phyloP scores from a whole-genome alignment of 2,329 filamentous ascomycete genomes.

The Pestalotiopsis sp. region DNA sequence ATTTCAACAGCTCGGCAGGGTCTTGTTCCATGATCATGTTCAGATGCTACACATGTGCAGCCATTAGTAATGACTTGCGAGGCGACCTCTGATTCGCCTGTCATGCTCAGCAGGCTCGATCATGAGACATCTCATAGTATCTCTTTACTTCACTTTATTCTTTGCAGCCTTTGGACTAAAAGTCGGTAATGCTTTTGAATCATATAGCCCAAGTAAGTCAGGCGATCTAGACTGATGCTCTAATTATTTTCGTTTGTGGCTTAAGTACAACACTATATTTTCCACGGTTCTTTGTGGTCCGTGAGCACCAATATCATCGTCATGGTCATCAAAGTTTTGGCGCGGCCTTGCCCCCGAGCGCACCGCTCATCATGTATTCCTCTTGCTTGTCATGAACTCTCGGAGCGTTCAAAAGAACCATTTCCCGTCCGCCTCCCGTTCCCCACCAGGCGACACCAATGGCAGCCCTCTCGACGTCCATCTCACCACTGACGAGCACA shows the following conservation, averaged over 20 bases:
- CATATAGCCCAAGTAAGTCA: too few species aligned
- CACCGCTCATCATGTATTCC: slow-evolving; percentile 58
- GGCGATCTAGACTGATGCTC: too few species aligned
- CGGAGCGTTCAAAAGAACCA: slow-evolving; percentile 41
- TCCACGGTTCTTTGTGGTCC: background rate
- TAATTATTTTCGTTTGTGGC: background rate
- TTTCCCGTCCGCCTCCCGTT: slow-evolving; percentile 54
- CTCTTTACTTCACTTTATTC: too few species aligned
- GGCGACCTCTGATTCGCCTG: too few species aligned
- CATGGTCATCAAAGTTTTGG: slow-evolving; percentile 14
- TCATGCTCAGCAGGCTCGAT: too few species aligned
- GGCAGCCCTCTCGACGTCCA: slow-evolving; percentile 83
- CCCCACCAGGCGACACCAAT: slow-evolving; percentile 89
- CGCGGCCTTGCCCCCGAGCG: slow-evolving; percentile 39
- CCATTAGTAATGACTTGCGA: too few species aligned
- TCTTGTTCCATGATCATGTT: background rate
- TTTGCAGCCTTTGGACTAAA: too few species aligned
- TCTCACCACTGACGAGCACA: slow-evolving; percentile 76
- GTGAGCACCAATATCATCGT: background rate
- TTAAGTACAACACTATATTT: background rate
- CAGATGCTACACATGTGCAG: too few species aligned
- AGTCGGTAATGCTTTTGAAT: too few species aligned
- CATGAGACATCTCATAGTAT: too few species aligned
- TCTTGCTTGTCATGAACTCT: slow-evolving; percentile 21
- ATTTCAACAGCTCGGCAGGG: background rate